phyloP scores from a whole-genome alignment of 495 filamentous ascomycete genomes.

The Oidiodendron maius region DNA sequence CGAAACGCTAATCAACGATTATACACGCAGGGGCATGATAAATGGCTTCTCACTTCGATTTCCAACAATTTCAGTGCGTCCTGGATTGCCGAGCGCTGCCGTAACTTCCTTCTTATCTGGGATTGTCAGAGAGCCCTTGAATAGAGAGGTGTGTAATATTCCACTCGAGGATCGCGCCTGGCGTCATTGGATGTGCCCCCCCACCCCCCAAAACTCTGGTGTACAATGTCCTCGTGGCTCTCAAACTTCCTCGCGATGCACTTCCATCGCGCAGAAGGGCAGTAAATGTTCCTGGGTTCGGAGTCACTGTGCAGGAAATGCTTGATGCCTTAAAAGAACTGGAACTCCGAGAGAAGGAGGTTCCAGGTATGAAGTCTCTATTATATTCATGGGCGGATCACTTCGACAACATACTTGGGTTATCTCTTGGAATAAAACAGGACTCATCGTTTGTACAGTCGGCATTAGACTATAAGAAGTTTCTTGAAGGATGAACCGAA shows the following conservation, averaged over 20 bases:
- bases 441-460: conserved; percentile 3
- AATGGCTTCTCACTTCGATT: conserved; percentile 52
- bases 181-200: conserved; percentile 53
- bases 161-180: conserved; percentile 19
- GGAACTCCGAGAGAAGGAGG: conserved; percentile 43
- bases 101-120: conserved; percentile 58
- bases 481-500: too few species aligned
- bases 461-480: conserved; percentile 2
- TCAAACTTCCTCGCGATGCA: conserved; percentile 36
- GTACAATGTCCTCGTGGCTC: conserved; percentile 51
- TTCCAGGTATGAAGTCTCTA: not conserved
- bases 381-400: conserved; percentile 6
- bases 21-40: conserved; percentile 53
- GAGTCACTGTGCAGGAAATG: conserved; percentile 56
- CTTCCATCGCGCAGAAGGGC: conserved; percentile 29
- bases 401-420: conserved; percentile 9
- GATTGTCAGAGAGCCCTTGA: conserved; percentile 58
- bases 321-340: conserved; percentile 48
- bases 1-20: conserved; percentile 59
- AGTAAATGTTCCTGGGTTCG: conserved; percentile 56
- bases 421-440: conserved; percentile 7
- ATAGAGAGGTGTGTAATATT: conserved; percentile 7
- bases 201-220: conserved; percentile 52
- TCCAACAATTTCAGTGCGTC: conserved; percentile 58
- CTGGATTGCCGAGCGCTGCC: conserved; percentile 55